Evolutionary conservation across 345 rosid species (phyloP), one percentile per base, ranked within the genome.

Genomic region (Rhodamnia argentea): DNA sequence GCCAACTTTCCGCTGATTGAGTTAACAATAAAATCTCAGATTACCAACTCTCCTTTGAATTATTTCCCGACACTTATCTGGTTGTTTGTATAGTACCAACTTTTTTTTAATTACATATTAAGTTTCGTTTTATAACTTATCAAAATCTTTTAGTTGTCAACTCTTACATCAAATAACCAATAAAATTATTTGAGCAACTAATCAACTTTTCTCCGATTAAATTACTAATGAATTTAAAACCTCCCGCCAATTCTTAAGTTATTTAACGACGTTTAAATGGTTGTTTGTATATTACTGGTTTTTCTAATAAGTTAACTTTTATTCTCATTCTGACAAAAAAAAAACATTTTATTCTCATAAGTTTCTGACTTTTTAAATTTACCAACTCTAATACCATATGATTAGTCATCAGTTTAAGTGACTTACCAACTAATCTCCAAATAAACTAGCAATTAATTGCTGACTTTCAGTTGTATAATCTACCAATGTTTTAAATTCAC

Each of bases 11-110:
- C 1, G 7, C 44, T 18, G 18, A 64, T 32, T 64, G 2, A 64
- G 24, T 70, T 32, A 70, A 23, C 1, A 0, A 0, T 9, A 8
- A 8, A 64, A 16, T 32, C 8, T 32, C 12, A 3, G 0, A 5
- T 64, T 64, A 32, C 24, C 10, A 4, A 0, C 24, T 32, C 22
- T 70, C 32, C 13, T 70, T 70, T 32, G 44, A 70, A 32, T 3
- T 32, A 70, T 12, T 32, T 18, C 24, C 6, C 6, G 3, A 22
- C 47, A 64, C 22, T 32, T 3, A 56, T 23, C 1, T 56, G n/a
- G 12, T 56, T 23, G 26, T 23, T 56, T 56, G n/a, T 64, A 64
- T 64, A 4, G 24, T 64, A 32, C 42, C 24, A 64, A 64, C 44
- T 62, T 62, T 37, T 62, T 37, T 55, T 62, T 29, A 15, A 10